Percentiles rank a stretch among this genome's conserved stretches.
Conservation (phyloP, 805 yeast genomes). For the Sungouiella blattae region DNA sequence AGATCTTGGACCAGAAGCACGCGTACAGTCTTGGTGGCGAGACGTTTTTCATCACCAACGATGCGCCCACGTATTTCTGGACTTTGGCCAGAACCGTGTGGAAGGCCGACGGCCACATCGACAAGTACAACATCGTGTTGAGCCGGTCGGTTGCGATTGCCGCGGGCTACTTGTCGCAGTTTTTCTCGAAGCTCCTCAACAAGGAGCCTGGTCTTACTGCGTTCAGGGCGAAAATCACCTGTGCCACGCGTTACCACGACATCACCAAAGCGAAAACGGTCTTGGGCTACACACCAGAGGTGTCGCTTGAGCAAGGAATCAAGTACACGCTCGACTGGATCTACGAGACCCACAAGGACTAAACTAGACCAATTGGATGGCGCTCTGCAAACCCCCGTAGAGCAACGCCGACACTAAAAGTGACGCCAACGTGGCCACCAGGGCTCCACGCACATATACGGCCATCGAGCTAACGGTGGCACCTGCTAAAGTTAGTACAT, state of each 20-base stretch:
- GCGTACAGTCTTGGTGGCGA: slow-evolving; percentile 68
- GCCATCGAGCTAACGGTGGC: no score
- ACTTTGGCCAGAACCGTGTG: slow-evolving; percentile 93
- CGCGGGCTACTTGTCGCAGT: slow-evolving; percentile 79
- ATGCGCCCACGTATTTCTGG: slow-evolving; percentile 95
- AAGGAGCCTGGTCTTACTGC: slow-evolving; percentile 95
- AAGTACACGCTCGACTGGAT: slow-evolving; percentile 80
- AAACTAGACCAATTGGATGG: no score
- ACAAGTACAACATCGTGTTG: slow-evolving; percentile 63
- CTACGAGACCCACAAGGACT: slow-evolving; percentile 52
- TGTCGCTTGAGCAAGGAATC: slow-evolving; percentile 77
- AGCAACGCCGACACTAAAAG: no score
- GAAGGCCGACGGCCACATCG: slow-evolving; percentile 92
- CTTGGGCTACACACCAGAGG: slow-evolving; percentile 78
- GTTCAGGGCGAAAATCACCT: slow-evolving; percentile 86
- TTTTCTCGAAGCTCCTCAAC: slow-evolving; percentile 63
- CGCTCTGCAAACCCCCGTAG: no score
- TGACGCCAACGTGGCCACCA: no score
- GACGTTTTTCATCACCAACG: slow-evolving; percentile 87
- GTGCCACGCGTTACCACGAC: slow-evolving; percentile 92
- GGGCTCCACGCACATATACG: no score
- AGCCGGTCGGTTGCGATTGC: slow-evolving; percentile 72
- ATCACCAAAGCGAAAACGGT: slow-evolving; percentile 78
- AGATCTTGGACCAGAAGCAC: slow-evolving; percentile 48
- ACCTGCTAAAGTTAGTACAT: no score